These are phyloP conservation scores for Penicillium bovifimosum DNA, from an alignment of 495 filamentous ascomycete genomes.

Conservation along the genomic window DNA sequence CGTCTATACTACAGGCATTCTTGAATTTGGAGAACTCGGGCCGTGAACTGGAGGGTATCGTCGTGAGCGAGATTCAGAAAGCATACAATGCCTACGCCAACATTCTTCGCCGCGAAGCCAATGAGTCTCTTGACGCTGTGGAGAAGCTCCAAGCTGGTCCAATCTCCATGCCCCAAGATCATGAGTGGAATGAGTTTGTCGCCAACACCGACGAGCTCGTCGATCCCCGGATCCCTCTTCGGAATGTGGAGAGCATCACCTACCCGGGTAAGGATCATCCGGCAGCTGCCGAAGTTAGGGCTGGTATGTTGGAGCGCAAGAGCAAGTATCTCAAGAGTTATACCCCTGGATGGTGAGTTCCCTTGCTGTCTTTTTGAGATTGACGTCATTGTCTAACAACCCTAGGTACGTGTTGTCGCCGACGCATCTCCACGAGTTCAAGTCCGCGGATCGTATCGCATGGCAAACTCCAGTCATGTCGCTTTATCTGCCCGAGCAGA, in stretches of 20 bases:
- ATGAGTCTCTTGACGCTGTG: conserved; percentile 68
- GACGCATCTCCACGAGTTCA: conserved; percentile 97
- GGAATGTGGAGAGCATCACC: conserved; percentile 74
- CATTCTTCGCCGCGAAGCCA: conserved; percentile 84
- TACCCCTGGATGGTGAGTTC: conserved; percentile 82
- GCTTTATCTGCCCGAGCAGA: conserved; percentile 87
- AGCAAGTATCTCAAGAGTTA: conserved; percentile 99
- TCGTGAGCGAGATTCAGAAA: conserved; percentile 95
- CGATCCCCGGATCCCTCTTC: conserved; percentile 72
- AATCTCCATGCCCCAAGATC: conserved; percentile 82
- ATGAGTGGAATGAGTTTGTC: conserved; percentile 85
- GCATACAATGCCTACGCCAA: conserved; percentile 88
- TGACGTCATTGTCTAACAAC: conserved; percentile 25
- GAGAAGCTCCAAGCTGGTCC: conserved; percentile 81
- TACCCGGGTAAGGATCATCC: conserved; percentile 93
- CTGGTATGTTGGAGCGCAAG: conserved; percentile 91
- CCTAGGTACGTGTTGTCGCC: conserved; percentile 90
- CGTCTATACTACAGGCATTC: conserved; percentile 59
- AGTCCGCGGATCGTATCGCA: conserved; percentile 69
- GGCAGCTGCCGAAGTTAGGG: conserved; percentile 77
- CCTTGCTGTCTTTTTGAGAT: conserved; percentile 1
- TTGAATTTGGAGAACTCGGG: conserved; percentile 93
- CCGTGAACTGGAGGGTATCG: conserved; percentile 88
- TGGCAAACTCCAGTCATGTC: conserved; percentile 88
- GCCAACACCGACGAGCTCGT: conserved; percentile 80